Base-by-base conservation (phyloP, 371 early-diverging fungal genomes). In the Mucor sp. region DNA sequence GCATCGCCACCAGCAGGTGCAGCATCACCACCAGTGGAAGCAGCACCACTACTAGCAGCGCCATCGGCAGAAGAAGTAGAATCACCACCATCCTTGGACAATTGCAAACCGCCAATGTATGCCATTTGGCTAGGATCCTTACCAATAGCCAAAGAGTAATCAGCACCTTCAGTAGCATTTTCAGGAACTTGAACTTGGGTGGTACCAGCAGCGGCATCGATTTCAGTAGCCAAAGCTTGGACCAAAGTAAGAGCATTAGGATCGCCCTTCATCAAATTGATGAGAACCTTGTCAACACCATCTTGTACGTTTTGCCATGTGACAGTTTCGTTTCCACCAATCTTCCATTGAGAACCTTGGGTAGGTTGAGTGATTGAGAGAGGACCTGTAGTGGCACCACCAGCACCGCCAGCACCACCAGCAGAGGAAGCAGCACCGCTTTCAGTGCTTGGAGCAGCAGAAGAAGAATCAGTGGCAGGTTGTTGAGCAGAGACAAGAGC, bases 231-330 rank as follows among this genome's bases (percentile, higher is more conserved):
- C 28, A 75, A 70, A 35, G 77, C 62, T 43, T 77, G 82, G 37
- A 73, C 75, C n/a, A 73, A 68, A 6, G 64, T 58, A n/a, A 79
- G 75, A 30, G 80, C 77, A 67, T 64, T 74, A 33, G 79, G 63
- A 63, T 80, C 74, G 35, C 83, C 81, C 23, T 72, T 69, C 79
- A 85, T 81, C 28, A 83, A 76, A 63, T 76, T 77, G 14, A 76
- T 75, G 4, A 74, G 69, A 35, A 80, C 66, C n/a, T 72, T 70
- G 15, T 59, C 65, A 32, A 75, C 66, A 30, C 71, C 74, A 3
- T 63, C 28, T 63, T 82, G 77, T 3, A 69, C 66, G 48, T 80
- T 73, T 57, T 71, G 70, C 85, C 85, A 85, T 5, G 74, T 66
- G n/a, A 85, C 74, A 14, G 74, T 76, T 41, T 73, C 72, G 5